These are phyloP conservation scores for Axilococcus clingmanii DNA, from an alignment of 139 green algal species.

Conservation along the genomic window DNA sequence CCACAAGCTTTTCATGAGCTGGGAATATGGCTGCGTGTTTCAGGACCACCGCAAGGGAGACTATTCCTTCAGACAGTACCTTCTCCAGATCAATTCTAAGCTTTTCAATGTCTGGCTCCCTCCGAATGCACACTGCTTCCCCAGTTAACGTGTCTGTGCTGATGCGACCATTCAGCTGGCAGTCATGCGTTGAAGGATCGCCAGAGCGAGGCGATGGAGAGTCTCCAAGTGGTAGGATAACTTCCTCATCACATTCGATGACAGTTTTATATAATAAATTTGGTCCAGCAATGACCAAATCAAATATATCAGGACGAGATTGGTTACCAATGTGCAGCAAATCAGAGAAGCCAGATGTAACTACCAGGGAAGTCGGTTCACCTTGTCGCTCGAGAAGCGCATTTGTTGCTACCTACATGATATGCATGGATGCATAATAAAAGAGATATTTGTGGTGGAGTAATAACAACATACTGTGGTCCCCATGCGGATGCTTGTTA, in stretches of 20 bases:
- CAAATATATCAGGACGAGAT: constrained; percentile 82
- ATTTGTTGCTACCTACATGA: constrained; percentile 82
- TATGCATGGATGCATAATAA: background rate
- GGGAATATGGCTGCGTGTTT: constrained; percentile 90
- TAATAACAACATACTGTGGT: constrained; percentile 53
- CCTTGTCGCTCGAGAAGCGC: constrained; percentile 86
- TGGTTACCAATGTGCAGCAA: constrained; percentile 93
- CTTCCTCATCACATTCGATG: constrained; percentile 84
- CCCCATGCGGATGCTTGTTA: constrained; percentile 84
- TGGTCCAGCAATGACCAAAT: constrained; percentile 61
- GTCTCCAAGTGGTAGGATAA: constrained; percentile 63
- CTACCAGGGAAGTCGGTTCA: constrained; percentile 65
- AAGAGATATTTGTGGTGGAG: constrained; percentile 11
- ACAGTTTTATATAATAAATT: constrained; percentile 62
- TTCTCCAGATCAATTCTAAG: constrained; percentile 39
- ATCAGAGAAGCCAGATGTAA: constrained; percentile 81
- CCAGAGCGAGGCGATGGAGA: constrained; percentile 10
- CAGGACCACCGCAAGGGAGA: constrained; percentile 78
- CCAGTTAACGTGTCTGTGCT: constrained; percentile 41
- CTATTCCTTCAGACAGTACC: constrained; percentile 63
- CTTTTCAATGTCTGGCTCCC: constrained; percentile 40
- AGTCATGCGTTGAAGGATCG: background rate
- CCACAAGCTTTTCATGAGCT: constrained; percentile 11
- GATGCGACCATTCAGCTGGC: background rate
- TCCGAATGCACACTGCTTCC: constrained; percentile 62